Evolutionary conservation across 768 basidiomycete genomes (phyloP).

Genomic region (Clitopilus passeckerianus): DNA sequence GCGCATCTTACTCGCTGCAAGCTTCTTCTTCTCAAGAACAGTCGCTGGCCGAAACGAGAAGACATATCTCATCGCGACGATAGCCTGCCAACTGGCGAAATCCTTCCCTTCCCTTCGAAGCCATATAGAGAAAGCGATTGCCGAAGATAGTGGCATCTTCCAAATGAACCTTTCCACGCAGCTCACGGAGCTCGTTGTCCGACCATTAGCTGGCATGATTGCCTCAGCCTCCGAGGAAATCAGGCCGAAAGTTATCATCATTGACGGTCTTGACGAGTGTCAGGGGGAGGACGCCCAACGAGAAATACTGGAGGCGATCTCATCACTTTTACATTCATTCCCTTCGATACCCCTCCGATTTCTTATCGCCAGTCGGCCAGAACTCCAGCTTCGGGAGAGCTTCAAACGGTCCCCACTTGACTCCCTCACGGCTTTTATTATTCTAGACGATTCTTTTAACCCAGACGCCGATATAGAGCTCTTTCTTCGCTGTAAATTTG

Average conservation of each 20-base stretch:
- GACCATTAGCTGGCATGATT: conserved; percentile 5
- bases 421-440: not conserved
- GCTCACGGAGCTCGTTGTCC: conserved; percentile 9
- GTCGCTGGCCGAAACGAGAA: conserved; percentile 16
- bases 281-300: not conserved
- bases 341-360: not conserved
- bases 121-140: conserved; percentile 6
- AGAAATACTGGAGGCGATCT: not conserved
- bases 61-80: conserved; percentile 18
- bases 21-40: conserved; percentile 27
- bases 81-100: conserved; percentile 19
- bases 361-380: not conserved
- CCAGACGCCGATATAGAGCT: not conserved
- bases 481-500: not conserved
- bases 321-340: not conserved
- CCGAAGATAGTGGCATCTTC: conserved; percentile 10
- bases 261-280: not conserved
- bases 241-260: not conserved
- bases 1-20: conserved; percentile 15
- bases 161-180: conserved; percentile 8
- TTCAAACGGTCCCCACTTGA: not conserved
- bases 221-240: not conserved
- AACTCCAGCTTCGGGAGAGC: not conserved
- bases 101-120: conserved; percentile 1
- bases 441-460: not conserved